These are phyloP conservation scores for Lichtheimia hyalospora DNA, from an alignment of 371 early-diverging fungal genomes.

Conservation along the genomic window DNA sequence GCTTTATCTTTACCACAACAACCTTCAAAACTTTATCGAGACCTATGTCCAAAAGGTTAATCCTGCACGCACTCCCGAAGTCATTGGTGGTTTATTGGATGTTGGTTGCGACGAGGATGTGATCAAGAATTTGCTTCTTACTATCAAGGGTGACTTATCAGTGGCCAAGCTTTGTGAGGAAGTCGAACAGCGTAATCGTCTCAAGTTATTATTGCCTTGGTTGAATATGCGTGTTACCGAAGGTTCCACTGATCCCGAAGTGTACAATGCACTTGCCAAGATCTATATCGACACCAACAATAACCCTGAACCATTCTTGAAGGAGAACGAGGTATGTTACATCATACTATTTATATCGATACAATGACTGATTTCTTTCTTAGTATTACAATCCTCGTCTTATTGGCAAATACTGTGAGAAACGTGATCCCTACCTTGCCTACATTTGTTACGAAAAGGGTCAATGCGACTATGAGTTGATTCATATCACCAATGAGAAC, in stretches of 20 bases:
- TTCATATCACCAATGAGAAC: constrained; percentile 94
- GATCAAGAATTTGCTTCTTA: constrained; percentile 86
- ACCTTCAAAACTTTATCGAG: constrained; percentile 93
- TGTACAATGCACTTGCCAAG: constrained; percentile 97
- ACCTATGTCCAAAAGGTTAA: constrained; percentile 98
- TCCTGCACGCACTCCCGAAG: constrained; percentile 90
- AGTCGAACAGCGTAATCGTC: constrained; percentile 92
- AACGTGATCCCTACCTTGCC: constrained; percentile 96
- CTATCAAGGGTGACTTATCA: constrained; percentile 80
- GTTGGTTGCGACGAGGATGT: constrained; percentile 95
- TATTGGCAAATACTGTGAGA: constrained; percentile 97
- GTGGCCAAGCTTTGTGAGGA: constrained; percentile 88
- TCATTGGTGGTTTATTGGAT: constrained; percentile 94
- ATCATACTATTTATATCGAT: background rate
- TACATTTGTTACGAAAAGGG: constrained; percentile 94
- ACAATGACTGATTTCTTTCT: background rate
- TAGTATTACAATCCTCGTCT: constrained; percentile 83
- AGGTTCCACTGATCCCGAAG: constrained; percentile 81
- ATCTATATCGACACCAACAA: constrained; percentile 98
- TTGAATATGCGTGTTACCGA: constrained; percentile 86
- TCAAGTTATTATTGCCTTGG: constrained; percentile 93
- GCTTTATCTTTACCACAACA: constrained; percentile 92
- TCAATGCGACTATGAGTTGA: constrained; percentile 89
- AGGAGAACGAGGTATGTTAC: constrained; percentile 71
- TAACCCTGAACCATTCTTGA: constrained; percentile 94